Percentiles rank a stretch among this genome's conserved stretches.
These are phyloP conservation scores for Pyrenophora teres DNA, from an alignment of 2,329 filamentous ascomycete species.

Conservation along the genomic window DNA sequence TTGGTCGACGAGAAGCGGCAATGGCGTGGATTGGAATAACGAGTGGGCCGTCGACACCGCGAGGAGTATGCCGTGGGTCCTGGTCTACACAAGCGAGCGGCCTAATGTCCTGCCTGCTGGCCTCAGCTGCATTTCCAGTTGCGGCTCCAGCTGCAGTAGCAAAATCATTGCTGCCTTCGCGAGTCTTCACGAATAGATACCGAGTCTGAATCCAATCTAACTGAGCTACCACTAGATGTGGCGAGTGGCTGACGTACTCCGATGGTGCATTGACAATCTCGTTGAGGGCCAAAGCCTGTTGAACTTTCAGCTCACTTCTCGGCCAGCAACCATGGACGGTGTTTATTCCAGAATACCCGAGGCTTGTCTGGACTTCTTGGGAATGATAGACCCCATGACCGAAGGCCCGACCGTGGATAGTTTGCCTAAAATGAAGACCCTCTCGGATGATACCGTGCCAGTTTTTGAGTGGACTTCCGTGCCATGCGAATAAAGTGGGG, in stretches of 20 bases:
- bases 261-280: constrained; percentile 79
- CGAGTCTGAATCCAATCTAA: constrained; percentile 89
- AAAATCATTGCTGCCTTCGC: background rate
- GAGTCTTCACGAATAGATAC: constrained; percentile 70
- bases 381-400: constrained; percentile 87
- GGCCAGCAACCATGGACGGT: constrained; percentile 60
- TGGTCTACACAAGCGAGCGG: constrained; percentile 44
- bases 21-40: constrained; percentile 59
- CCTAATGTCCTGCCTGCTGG: constrained; percentile 16
- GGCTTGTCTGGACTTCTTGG: constrained; percentile 60
- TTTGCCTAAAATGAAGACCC: constrained; percentile 73
- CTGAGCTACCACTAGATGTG: constrained; percentile 73
- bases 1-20: constrained; percentile 51
- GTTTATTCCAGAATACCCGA: constrained; percentile 51
- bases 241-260: constrained; percentile 60
- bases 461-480: constrained; percentile 75
- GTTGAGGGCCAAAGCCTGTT: constrained; percentile 71
- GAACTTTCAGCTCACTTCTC: constrained; percentile 66
- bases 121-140: background rate
- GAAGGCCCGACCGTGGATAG: constrained; percentile 68
- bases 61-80: constrained; percentile 49
- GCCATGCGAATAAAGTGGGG: constrained; percentile 84
- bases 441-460: constrained; percentile 91
- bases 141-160: background rate
- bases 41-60: constrained; percentile 49